These are phyloP conservation scores for Paracamarosporium sp. DNA, from an alignment of 2,329 filamentous ascomycete species.

Conservation along the genomic window DNA sequence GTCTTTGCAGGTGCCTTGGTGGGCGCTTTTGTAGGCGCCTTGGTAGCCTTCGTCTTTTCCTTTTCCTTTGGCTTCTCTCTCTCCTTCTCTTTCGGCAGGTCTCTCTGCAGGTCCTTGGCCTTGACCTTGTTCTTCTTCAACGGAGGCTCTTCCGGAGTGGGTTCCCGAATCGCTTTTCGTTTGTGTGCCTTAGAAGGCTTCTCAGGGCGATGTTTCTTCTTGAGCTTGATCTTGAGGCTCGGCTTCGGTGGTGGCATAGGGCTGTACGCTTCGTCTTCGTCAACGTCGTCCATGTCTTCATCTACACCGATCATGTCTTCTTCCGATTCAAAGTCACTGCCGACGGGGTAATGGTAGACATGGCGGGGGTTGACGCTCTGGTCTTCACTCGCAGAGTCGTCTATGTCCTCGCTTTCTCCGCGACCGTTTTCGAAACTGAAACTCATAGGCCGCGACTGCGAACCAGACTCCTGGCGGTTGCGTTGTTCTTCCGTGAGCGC, in stretches of 20 bases:
- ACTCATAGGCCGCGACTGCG: conserved; percentile 66
- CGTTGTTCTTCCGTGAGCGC: conserved; percentile 57
- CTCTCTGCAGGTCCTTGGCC: conserved; percentile 25
- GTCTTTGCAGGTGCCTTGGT: conserved; percentile 20
- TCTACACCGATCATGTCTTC: conserved; percentile 30
- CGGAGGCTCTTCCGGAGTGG: conserved; percentile 34
- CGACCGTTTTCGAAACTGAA: conserved; percentile 73
- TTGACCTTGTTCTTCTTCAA: conserved; percentile 40
- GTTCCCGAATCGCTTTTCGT: conserved; percentile 30
- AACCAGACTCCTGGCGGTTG: conserved; percentile 57
- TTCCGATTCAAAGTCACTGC: conserved; percentile 36
- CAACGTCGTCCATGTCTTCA: conserved; percentile 32
- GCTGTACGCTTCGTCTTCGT: conserved; percentile 49
- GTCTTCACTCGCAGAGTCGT: conserved; percentile 39
- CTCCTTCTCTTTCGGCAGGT: conserved; percentile 25
- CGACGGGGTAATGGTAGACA: conserved; percentile 37
- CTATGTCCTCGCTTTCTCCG: conserved; percentile 56
- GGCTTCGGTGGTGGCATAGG: conserved; percentile 33
- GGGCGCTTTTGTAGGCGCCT: conserved; percentile 16
- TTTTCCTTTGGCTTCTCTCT: conserved; percentile 13
- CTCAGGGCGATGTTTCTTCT: conserved; percentile 18
- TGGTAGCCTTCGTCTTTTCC: conserved; percentile 14
- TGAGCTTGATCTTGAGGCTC: conserved; percentile 40
- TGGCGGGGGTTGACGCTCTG: conserved; percentile 42
- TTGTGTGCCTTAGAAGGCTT: conserved; percentile 35